phyloP scores from a whole-genome alignment of 176 grass and related monocot species.

The Phoenix dactylifera region DNA sequence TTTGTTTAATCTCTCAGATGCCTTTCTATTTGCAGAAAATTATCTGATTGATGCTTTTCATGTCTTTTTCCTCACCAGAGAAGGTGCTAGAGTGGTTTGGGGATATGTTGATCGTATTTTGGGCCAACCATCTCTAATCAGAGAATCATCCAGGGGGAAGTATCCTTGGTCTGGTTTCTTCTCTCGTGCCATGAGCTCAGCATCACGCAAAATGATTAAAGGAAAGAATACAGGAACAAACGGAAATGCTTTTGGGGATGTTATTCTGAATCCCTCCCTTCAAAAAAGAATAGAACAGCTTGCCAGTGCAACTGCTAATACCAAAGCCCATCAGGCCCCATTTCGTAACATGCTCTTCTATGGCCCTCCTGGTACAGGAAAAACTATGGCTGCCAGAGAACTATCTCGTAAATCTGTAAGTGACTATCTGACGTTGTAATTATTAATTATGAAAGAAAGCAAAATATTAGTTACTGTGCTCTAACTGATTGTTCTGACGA shows the following conservation, averaged over 20 bases:
- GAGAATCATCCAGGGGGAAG: slow-evolving; percentile 87
- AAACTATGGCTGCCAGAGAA: slow-evolving; percentile 95
- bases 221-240: slow-evolving; percentile 45
- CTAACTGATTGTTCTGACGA: background rate
- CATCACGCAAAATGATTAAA: slow-evolving; percentile 56
- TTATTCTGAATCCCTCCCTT: slow-evolving; percentile 91
- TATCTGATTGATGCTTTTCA: background rate
- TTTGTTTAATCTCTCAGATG: background rate
- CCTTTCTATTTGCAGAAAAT: background rate
- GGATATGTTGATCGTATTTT: slow-evolving; percentile 97
- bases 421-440: background rate
- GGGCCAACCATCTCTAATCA: slow-evolving; percentile 93
- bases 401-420: slow-evolving; percentile 80
- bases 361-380: slow-evolving; percentile 94
- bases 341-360: slow-evolving; percentile 99
- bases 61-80: slow-evolving; percentile 36
- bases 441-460: background rate
- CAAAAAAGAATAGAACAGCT: slow-evolving; percentile 86
- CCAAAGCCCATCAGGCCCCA: slow-evolving; percentile 92
- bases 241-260: slow-evolving; percentile 88
- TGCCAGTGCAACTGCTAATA: slow-evolving; percentile 87
- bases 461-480: background rate
- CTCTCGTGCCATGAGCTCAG: slow-evolving; percentile 46
- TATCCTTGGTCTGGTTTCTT: slow-evolving; percentile 82
- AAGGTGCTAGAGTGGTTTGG: slow-evolving; percentile 95